Evolutionary conservation across 2,329 filamentous ascomycete species (phyloP).

Genomic region (Byssochlamys sp.): DNA sequence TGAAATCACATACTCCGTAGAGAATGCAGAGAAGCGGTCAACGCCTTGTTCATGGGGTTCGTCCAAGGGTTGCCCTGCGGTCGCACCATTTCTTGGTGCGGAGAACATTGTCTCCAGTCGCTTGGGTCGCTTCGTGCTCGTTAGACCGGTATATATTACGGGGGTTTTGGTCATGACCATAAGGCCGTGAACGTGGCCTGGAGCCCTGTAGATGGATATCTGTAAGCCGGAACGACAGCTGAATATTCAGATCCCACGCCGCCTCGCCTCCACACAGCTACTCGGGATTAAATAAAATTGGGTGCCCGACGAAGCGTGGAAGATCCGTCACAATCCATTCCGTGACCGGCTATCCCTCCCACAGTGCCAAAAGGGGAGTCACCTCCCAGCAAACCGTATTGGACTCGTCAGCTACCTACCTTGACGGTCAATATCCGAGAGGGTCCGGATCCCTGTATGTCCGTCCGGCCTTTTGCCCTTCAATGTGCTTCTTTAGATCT

Average conservation of each 20-base stretch:
- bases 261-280: neutral
- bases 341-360: neutral
- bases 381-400: neutral
- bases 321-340: neutral
- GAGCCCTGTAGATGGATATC: neutral
- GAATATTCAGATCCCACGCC: neutral
- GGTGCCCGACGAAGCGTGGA: neutral
- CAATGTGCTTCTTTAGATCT: neutral
- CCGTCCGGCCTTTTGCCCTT: neutral
- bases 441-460: neutral
- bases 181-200: neutral
- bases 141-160: neutral
- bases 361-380: neutral
- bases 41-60: neutral
- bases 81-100: constrained; percentile 1
- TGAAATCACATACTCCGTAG: neutral
- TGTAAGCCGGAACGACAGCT: neutral
- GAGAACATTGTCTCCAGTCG: neutral
- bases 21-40: neutral
- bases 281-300: neutral
- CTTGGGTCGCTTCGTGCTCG: neutral
- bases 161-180: neutral
- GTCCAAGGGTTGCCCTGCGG: neutral
- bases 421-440: neutral
- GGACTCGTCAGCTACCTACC: neutral